These are phyloP conservation scores for Exutisphaerella laricina DNA, from an alignment of 2,329 filamentous ascomycete genomes.

Conservation along the genomic window DNA sequence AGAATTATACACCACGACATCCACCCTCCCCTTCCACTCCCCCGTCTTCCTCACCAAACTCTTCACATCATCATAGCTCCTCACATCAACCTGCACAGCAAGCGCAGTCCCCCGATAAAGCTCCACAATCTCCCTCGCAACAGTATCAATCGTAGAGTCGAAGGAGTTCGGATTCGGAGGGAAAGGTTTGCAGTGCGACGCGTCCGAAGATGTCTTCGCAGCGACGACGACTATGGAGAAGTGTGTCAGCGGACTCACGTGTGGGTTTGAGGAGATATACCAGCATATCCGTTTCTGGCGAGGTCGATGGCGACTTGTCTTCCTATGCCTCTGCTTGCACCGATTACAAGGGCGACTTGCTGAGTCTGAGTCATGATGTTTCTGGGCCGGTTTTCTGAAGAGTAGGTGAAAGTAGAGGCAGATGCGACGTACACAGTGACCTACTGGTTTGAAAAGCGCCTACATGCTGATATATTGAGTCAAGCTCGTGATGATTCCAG, in stretches of 20 bases:
- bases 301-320: constrained; percentile 74
- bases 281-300: constrained; percentile 63
- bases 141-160: constrained; percentile 72
- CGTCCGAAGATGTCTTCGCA: constrained; percentile 67
- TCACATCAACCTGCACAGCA: constrained; percentile 65
- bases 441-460: too few species aligned
- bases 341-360: constrained; percentile 29
- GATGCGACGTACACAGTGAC: too few species aligned
- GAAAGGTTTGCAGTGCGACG: constrained; percentile 52
- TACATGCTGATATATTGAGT: background rate
- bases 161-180: constrained; percentile 72
- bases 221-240: constrained; percentile 61
- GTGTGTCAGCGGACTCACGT: background rate
- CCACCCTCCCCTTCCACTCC: constrained; percentile 56
- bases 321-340: constrained; percentile 61
- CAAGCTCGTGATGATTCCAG: background rate
- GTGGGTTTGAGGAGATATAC: constrained; percentile 39
- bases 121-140: constrained; percentile 65
- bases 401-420: too few species aligned
- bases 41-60: constrained; percentile 53
- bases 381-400: too few species aligned
- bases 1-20: constrained; percentile 75
- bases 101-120: constrained; percentile 56
- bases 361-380: constrained; percentile 3
- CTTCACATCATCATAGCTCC: constrained; percentile 57